These are phyloP conservation scores for Asclepias syriaca DNA, from an alignment of 257 asterid genomes.

Conservation along the genomic window DNA sequence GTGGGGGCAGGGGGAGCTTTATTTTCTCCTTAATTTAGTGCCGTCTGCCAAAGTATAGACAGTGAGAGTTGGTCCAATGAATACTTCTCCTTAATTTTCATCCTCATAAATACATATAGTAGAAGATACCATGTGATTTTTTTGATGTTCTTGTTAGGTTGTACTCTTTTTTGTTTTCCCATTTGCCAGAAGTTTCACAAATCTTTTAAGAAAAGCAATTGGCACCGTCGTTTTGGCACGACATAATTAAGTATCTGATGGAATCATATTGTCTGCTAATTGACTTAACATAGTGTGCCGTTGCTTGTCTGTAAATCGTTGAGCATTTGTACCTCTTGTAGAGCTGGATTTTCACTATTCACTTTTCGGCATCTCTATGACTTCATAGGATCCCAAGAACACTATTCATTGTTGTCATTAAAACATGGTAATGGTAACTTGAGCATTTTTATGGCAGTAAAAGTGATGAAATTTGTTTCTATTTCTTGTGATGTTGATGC, in stretches of 20 bases:
- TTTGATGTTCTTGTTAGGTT: background rate
- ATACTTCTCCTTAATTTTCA: background rate
- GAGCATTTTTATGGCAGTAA: background rate
- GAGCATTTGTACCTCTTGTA: no score
- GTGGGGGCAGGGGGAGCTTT: background rate
- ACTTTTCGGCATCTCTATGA: background rate
- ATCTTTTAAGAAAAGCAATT: conserved; percentile 14
- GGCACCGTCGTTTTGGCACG: conserved; percentile 13
- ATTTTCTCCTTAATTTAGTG: background rate
- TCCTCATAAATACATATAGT: conserved; percentile 1
- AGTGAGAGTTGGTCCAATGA: background rate
- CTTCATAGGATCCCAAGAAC: background rate
- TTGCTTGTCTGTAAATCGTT: no score
- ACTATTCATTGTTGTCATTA: background rate
- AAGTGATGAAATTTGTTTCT: background rate
- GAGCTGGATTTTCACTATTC: background rate
- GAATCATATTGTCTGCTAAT: background rate
- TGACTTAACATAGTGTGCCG: conserved; percentile 15
- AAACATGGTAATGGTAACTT: background rate
- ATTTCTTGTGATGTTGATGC: conserved; percentile 18
- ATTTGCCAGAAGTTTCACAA: background rate
- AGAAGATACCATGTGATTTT: conserved; percentile 1
- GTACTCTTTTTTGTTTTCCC: background rate
- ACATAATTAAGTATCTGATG: conserved; percentile 7
- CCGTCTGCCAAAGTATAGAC: conserved; percentile 1